Percentiles rank a stretch among this genome's conserved stretches.
These are phyloP conservation scores for Blastobotrys serpentis DNA, from an alignment of 1,139 yeast species.

Conservation along the genomic window DNA sequence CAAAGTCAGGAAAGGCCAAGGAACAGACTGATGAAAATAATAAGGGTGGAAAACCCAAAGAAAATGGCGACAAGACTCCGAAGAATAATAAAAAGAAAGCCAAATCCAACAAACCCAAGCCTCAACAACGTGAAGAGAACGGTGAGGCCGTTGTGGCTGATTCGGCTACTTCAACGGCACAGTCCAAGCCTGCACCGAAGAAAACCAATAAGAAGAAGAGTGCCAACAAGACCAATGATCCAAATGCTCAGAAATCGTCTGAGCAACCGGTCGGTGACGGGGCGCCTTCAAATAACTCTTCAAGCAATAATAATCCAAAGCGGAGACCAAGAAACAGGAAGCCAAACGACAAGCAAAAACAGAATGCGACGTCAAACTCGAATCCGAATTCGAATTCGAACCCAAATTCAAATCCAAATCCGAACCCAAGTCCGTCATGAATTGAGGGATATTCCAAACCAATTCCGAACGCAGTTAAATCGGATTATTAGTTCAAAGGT, in stretches of 20 bases:
- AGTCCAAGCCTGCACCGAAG: background rate
- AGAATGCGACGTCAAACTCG: too few species aligned
- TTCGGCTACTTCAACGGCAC: too few species aligned
- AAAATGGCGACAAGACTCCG: conserved; percentile 4
- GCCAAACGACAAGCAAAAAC: background rate
- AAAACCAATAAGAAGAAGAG: conserved; percentile 5
- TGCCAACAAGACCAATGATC: background rate
- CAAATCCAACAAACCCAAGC: background rate
- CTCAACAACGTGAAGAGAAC: background rate
- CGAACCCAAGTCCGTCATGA: conserved; percentile 3
- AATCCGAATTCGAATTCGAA: too few species aligned
- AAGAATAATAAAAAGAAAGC: background rate
- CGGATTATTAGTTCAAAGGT: too few species aligned
- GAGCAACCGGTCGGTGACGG: too few species aligned
- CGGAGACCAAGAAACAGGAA: background rate
- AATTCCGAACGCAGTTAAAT: too few species aligned
- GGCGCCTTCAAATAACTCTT: too few species aligned
- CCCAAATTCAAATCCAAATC: too few species aligned
- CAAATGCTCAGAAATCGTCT: background rate
- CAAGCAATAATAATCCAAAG: background rate
- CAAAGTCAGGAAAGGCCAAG: background rate
- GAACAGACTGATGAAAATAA: conserved; percentile 8
- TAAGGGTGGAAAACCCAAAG: conserved; percentile 11
- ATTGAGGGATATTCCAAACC: too few species aligned
- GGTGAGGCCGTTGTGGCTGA: background rate